Conservation (phyloP, 73 alveolate species). For the Paramecium pentaurelia region DNA sequence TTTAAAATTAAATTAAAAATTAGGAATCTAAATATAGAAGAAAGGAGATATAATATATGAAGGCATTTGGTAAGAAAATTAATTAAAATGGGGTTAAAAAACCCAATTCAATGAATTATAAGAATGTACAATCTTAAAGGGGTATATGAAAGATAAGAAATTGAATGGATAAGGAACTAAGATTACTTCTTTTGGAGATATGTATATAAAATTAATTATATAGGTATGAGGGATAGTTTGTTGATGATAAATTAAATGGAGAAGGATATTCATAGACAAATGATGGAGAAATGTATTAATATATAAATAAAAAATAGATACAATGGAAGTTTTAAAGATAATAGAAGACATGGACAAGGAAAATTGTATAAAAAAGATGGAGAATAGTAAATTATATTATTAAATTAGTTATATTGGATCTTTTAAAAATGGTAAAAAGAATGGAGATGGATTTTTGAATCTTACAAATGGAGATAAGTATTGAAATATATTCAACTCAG, state of each 20-base stretch:
- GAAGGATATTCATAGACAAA: not conserved
- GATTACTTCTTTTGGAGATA: not conserved
- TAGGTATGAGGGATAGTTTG: not conserved
- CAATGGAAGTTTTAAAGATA: not conserved
- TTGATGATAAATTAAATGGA: not conserved
- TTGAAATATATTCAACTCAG: not conserved
- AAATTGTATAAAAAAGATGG: not conserved
- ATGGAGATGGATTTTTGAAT: not conserved
- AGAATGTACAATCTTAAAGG: not conserved
- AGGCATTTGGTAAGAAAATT: not conserved
- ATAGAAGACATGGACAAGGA: not conserved
- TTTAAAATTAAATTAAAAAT: not conserved
- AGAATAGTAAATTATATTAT: not conserved
- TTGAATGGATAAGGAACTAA: not conserved
- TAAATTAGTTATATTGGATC: not conserved
- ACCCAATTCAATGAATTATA: not conserved
- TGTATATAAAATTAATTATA: not conserved
- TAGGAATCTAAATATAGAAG: not conserved
- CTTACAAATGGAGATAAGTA: not conserved
- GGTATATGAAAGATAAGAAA: not conserved
- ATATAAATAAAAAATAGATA: not conserved
- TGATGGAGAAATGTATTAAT: not conserved
- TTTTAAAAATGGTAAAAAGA: not conserved
- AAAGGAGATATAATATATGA: not conserved
- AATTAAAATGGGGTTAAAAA: not conserved